These are phyloP conservation scores for Amanita polypyramis DNA, from an alignment of 768 basidiomycete genomes.

Conservation along the genomic window DNA sequence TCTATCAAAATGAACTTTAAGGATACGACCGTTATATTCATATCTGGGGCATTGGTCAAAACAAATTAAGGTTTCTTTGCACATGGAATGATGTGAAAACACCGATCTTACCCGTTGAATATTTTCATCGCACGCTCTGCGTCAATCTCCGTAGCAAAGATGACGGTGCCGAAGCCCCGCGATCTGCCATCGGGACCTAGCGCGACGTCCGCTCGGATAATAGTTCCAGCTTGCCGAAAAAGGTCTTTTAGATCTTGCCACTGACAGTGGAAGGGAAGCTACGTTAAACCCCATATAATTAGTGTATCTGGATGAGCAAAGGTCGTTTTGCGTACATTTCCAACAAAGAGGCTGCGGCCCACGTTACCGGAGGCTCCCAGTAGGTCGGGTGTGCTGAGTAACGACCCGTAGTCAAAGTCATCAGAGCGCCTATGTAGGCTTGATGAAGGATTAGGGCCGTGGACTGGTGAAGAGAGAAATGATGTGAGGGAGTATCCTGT, in stretches of 20 bases:
- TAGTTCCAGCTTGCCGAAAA: conserved; percentile 83
- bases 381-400: conserved; percentile 10
- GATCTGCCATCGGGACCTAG: conserved; percentile 83
- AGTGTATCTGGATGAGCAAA: conserved; percentile 6
- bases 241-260: conserved; percentile 99
- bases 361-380: conserved; percentile 14
- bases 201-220: conserved; percentile 85
- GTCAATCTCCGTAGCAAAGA: conserved; percentile 74
- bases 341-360: conserved; percentile 68
- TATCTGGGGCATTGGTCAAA: conserved; percentile 36
- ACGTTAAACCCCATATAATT: conserved; percentile 2
- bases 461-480: conserved; percentile 7
- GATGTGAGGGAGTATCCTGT: conserved; percentile 9
- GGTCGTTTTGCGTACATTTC: conserved; percentile 54
- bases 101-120: conserved; percentile 68
- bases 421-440: conserved; percentile 9
- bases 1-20: conserved; percentile 91
- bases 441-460: conserved; percentile 8
- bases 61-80: neutral
- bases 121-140: conserved; percentile 75
- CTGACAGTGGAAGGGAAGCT: conserved; percentile 90
- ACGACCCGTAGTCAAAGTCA: conserved; percentile 17
- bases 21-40: conserved; percentile 76
- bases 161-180: conserved; percentile 87
- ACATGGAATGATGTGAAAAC: neutral